Conservation (phyloP, 148 eudicot species). For the Vaccinium myrtillus region DNA sequence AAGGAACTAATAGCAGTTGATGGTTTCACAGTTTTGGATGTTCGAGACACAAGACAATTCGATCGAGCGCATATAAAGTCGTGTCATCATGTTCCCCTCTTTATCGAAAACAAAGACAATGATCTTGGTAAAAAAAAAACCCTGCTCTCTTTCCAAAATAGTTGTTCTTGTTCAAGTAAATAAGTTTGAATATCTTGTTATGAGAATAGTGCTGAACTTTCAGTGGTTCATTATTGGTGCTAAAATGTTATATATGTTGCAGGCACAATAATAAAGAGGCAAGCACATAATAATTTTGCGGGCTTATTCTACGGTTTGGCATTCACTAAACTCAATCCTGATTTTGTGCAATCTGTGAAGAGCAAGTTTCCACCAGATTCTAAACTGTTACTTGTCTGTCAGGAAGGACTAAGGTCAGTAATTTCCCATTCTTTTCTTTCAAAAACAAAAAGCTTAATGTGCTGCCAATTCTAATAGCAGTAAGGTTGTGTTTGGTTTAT, state of each 20-base stretch:
- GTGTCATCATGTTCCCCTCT: constrained; percentile 79
- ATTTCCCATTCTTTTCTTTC: not conserved
- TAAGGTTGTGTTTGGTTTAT: not conserved
- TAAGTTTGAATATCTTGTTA: not conserved
- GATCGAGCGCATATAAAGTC: constrained; percentile 84
- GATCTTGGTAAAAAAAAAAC: constrained; percentile 54
- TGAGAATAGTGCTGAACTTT: not conserved
- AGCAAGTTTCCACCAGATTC: constrained; percentile 71
- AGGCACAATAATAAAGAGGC: constrained; percentile 83
- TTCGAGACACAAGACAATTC: constrained; percentile 67
- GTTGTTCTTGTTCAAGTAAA: not conserved
- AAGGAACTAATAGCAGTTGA: constrained; percentile 59
- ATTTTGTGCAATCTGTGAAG: constrained; percentile 74
- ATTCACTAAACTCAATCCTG: constrained; percentile 88
- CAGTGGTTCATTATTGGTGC: not conserved
- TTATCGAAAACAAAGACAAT: constrained; percentile 80
- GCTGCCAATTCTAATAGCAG: not conserved
- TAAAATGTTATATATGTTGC: constrained; percentile 22
- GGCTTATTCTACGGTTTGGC: constrained; percentile 86
- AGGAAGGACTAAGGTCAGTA: constrained; percentile 85
- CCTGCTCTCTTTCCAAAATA: not conserved
- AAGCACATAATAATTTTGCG: constrained; percentile 79
- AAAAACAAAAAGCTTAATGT: not conserved
- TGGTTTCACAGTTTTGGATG: constrained; percentile 76
- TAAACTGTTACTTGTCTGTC: constrained; percentile 82